Base-by-base conservation (phyloP, 768 basidiomycete species). In the Naematelia encephala region DNA sequence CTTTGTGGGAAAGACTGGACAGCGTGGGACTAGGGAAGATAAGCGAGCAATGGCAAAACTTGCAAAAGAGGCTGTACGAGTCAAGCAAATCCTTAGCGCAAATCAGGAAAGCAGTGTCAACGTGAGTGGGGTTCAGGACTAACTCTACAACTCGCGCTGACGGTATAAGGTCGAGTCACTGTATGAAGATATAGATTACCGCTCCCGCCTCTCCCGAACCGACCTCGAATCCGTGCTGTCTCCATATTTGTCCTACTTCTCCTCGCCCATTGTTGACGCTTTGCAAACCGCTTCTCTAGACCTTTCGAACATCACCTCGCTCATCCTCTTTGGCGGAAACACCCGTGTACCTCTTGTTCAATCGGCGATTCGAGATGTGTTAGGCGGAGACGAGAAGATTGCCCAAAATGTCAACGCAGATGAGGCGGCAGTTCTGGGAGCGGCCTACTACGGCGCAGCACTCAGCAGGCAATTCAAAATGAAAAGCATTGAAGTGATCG, bases 391-490 rank as follows among this genome's bases (percentile, higher is more conserved):
- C 14, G 84, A 86, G 53, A 90, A 89, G 77, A 87, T 98, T 57
- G 90, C 94, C 4, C 82, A 87, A 71, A 98, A 97, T 66, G 90
- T 99, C 61, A 98, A 99, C 74, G 87, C 94, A 0, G 96, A 98
- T 73, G 96, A 99, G 79, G 90, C 91, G 0, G 89, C 88, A 23
- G 94, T 97, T 19, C 83, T 99, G 45, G 91, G 88, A 44, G 92
- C 94, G 22, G 94, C 89, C 0, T 85, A 96, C 50, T 86, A 94
- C 62, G 96, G 93, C 14, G 94, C 96, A 2, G 82, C 85, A 22
- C 82, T 93, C 25, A 91, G 88, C 65, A 82, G 87, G 42, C 90
- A 90, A 69, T 98, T 96, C 83, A 88, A 89, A 80, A 96, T 96
- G 50, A 99, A 98, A 80, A 86, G 88, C 67, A 88, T 97, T 75